Evolutionary conservation across 2,329 filamentous ascomycete genomes (phyloP), one percentile per base, ranked within the genome.

Genomic region (Hypomyces rosellus): DNA sequence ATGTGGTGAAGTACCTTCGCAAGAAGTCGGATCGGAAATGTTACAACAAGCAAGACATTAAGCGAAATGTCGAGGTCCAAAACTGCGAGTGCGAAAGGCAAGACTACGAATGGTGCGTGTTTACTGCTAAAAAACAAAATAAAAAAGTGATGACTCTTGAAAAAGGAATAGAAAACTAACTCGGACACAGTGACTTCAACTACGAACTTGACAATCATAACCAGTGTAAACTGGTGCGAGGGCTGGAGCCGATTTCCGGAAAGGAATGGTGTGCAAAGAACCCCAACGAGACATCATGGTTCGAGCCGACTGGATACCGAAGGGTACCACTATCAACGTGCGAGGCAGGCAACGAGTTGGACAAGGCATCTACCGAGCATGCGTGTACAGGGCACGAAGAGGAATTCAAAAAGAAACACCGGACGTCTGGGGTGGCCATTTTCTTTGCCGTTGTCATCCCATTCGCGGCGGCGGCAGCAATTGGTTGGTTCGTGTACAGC

Each of bases 311-410:
- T 1, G 90, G 90, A 43, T 97, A 95, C 73, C 87, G 93, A 46
- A 85, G 85, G 51, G 88, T 99, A 51, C 92, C 91, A 0, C 79
- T 96, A 45, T 90, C 89, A 1, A 97, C 91, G 1, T 99, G 95
- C 67, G 57, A 77, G 40, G 89, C 84, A 34, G 93, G 92, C 39
- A 70, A 70, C 4, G 84, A 92, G 61, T 74, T 88, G 44, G 90
- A 96, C 65, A 84, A 85, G 66, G 78, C 75, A 13, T 74, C 78
- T 33, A 59, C 52, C 6, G 69, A 71, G 49, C 67, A 73, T 9
- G 69, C 81, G 1, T 99, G 93, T 67, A 80, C 83, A 1, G 85
- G 85, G 46, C 84, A 92, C 59, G 88, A 96, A 65, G 78, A 90
- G 13, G 88, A 96, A 59, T 97, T 86, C 59, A 74, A 88, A 54